Base-by-base conservation (phyloP, 2,329 filamentous ascomycete species). In the Exophiala spinifera region DNA sequence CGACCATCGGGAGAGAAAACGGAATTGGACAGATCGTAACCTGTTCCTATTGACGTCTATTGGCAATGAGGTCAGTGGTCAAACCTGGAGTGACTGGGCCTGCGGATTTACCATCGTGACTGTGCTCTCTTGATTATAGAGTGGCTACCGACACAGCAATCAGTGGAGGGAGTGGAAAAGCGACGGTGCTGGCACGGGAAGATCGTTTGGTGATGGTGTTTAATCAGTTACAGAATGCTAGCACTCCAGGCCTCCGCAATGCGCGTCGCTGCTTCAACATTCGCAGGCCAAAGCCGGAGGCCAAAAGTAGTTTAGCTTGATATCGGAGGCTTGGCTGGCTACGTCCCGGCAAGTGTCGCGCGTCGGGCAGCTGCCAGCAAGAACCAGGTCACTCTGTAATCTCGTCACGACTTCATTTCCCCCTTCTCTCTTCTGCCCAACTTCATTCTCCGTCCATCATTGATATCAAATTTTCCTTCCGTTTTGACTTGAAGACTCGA, bases 1-100 rank as follows among this genome's bases (percentile, higher is more conserved):
- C 94, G 89, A 71, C 94, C 94, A 78, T 99, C 94, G 64, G 94
- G 94, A 46, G 94, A 97, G 82, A 97, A 99, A 79, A 97, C 95
- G 70, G 94, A 97, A 83, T 99, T 99, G 73, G 90, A 90, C 68
- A 99, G 87, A 84, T 99, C 94, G 79, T 99, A 99, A 70, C 94
- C 94, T 69, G 94, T 99, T 72, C 94, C 94, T 88, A 99, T 99
- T 71, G 94, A 99, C 70, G 94, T 99, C 94, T 99, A 59, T 23
- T 46, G 34, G 40, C 28, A 21, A 34, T 10, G 28, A 25, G 40
- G 23, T 52, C 49, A 53, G 54, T 25, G 31, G 34, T 19, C 8
- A 28, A 14, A 15, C 14, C 46, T 20, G 21, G n/a, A 21, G 15
- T 11, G 31, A 43, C 13, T 14, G 39, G 28, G 20, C 2, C 14